These are phyloP conservation scores for Pseudonitzschia delicatissima DNA, from an alignment of 108 stramenopile genomes.

Conservation along the genomic window DNA sequence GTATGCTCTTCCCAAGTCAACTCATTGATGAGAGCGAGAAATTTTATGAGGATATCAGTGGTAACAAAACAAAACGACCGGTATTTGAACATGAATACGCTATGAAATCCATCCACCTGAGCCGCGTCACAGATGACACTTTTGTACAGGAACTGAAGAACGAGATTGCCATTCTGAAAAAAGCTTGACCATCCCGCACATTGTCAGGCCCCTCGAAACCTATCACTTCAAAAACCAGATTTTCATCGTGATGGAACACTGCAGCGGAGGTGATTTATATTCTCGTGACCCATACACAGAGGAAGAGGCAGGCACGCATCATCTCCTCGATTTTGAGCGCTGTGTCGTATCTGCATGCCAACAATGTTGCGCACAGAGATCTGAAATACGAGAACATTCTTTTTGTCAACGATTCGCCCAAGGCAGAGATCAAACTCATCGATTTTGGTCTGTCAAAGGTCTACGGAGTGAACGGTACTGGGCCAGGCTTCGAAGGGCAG, in stretches of 20 bases:
- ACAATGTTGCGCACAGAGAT: slow-evolving; percentile 60
- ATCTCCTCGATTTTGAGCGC: slow-evolving; percentile 52
- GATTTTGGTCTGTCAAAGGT: slow-evolving; percentile 88
- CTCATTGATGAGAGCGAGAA: not conserved
- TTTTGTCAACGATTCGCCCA: slow-evolving; percentile 47
- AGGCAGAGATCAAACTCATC: slow-evolving; percentile 75
- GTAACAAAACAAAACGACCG: slow-evolving; percentile 3
- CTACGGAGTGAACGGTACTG: slow-evolving; percentile 15
- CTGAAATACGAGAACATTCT: slow-evolving; percentile 89
- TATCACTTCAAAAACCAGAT: slow-evolving; percentile 63
- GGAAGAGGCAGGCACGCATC: slow-evolving; percentile 54
- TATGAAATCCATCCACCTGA: slow-evolving; percentile 65
- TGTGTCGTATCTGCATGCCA: slow-evolving; percentile 52
- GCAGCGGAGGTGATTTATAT: slow-evolving; percentile 87
- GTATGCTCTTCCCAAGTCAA: not conserved
- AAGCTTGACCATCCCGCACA: slow-evolving; percentile 90
- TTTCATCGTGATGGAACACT: slow-evolving; percentile 87
- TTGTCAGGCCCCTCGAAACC: slow-evolving; percentile 80
- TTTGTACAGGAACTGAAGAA: slow-evolving; percentile 54
- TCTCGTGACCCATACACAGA: slow-evolving; percentile 83
- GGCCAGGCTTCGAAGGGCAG: too few species aligned
- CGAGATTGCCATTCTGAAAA: slow-evolving; percentile 80
- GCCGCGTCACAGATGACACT: slow-evolving; percentile 40
- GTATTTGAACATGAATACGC: slow-evolving; percentile 36
- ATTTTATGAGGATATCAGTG: not conserved